Evolutionary conservation across 1,284 basidiomycete genomes (phyloP).

Genomic region (Earliella scabrosa): DNA sequence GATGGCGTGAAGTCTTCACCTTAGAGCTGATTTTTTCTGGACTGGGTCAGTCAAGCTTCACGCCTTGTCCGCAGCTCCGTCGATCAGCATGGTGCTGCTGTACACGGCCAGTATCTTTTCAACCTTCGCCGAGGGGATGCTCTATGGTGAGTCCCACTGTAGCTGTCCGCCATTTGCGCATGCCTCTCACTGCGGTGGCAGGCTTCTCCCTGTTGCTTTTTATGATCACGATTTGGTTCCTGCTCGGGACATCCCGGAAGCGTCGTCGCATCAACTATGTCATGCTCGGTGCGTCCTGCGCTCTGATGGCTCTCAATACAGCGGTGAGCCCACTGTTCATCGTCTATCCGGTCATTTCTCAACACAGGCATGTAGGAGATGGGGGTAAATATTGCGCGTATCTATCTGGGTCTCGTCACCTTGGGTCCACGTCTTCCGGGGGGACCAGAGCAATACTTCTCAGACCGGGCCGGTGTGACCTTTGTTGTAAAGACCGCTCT

Average conservation of each 20-base stretch:
- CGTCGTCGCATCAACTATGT: conserved; percentile 19
- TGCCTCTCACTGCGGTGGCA: conserved; percentile 1
- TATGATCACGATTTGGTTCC: conserved; percentile 28
- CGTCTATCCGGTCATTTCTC: no score
- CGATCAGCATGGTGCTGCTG: conserved; percentile 3
- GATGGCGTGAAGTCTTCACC: neutral
- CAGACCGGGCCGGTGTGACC: conserved; percentile 29
- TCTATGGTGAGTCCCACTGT: conserved; percentile 24
- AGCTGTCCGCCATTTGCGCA: neutral
- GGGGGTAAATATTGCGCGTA: conserved; percentile 20
- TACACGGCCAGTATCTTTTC: conserved; percentile 23
- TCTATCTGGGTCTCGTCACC: conserved; percentile 24
- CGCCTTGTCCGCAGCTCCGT: neutral
- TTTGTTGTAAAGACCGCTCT: conserved; percentile 31
- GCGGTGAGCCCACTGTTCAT: conserved; percentile 16
- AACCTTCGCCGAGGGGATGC: conserved; percentile 25
- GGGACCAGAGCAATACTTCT: conserved; percentile 29
- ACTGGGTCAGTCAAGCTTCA: neutral
- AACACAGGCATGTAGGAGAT: conserved; percentile 27
- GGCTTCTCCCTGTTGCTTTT: conserved; percentile 31
- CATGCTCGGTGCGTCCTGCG: conserved; percentile 8
- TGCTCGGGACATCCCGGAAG: conserved; percentile 20
- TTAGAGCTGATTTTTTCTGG: no score
- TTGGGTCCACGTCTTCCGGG: conserved; percentile 7
- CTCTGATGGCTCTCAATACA: conserved; percentile 28